These are phyloP conservation scores for Fagus sylvatica DNA, from an alignment of 306 rosid genomes.

Conservation along the genomic window DNA sequence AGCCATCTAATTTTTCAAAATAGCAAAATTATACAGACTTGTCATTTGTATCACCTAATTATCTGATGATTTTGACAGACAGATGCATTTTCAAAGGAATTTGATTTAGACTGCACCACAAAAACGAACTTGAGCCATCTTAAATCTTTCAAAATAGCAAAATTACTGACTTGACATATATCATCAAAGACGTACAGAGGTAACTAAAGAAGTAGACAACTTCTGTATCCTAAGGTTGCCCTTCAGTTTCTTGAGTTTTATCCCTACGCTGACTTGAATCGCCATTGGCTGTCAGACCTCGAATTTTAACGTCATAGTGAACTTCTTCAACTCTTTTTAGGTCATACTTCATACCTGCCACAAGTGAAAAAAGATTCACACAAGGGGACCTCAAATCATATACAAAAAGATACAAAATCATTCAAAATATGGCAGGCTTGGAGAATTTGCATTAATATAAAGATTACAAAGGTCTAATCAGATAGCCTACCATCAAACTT, in stretches of 20 bases:
- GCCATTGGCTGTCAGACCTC: constrained; percentile 68
- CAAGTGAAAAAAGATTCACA: constrained; percentile 4
- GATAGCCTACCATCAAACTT: constrained; percentile 75
- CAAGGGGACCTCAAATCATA: constrained; percentile 6
- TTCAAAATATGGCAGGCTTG: background rate
- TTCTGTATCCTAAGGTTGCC: constrained; percentile 19
- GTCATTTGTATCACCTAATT: background rate
- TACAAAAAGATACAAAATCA: background rate
- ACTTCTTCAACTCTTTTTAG: constrained; percentile 87
- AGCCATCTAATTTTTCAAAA: background rate
- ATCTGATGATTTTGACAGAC: background rate
- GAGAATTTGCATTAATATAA: background rate
- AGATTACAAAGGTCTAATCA: background rate
- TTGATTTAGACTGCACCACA: background rate
- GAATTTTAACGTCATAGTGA: constrained; percentile 87
- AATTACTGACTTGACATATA: background rate
- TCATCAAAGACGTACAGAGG: constrained; percentile 3
- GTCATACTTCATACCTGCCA: constrained; percentile 91
- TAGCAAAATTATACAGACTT: background rate
- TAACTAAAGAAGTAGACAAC: background rate
- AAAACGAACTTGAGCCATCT: background rate
- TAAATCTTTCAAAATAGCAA: background rate
- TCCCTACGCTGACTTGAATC: constrained; percentile 22
- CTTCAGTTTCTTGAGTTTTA: constrained; percentile 36
- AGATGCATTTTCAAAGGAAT: background rate